These are phyloP conservation scores for Domatiomyces globalis DNA, from an alignment of 2,329 filamentous ascomycete species.

Conservation along the genomic window DNA sequence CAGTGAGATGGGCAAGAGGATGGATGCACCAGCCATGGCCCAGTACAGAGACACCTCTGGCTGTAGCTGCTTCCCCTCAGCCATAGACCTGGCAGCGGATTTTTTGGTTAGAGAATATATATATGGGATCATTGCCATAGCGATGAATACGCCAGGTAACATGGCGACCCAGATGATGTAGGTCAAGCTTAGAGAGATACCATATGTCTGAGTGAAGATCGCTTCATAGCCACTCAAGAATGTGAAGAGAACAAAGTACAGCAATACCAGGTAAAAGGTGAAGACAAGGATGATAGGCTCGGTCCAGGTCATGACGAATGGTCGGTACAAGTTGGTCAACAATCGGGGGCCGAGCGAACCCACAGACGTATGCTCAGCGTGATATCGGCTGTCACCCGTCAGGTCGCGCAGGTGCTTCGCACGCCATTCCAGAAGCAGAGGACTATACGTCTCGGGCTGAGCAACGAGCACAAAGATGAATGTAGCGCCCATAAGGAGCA, in stretches of 20 bases:
- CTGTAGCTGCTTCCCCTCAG: slow-evolving; percentile 39
- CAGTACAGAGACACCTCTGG: slow-evolving; percentile 40
- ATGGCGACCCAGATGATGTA: slow-evolving; percentile 26
- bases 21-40: slow-evolving; percentile 33
- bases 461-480: slow-evolving; percentile 28
- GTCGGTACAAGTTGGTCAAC: slow-evolving; percentile 32
- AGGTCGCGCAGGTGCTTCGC: slow-evolving; percentile 27
- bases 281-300: slow-evolving; percentile 25
- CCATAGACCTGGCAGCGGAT: too few relatives aligned
- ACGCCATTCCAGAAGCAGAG: slow-evolving; percentile 34
- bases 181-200: slow-evolving; percentile 31
- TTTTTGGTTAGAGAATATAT: too few relatives aligned
- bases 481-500: slow-evolving; percentile 25
- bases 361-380: slow-evolving; percentile 33
- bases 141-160: too few relatives aligned
- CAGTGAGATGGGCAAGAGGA: slow-evolving; percentile 36
- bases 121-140: too few relatives aligned
- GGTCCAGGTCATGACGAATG: slow-evolving; percentile 33
- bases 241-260: slow-evolving; percentile 25
- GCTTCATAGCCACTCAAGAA: slow-evolving; percentile 36
- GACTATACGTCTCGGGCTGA: slow-evolving; percentile 38
- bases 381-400: slow-evolving; percentile 34
- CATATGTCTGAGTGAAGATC: slow-evolving; percentile 38
- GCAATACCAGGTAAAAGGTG: slow-evolving; percentile 19
- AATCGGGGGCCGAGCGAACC: slow-evolving; percentile 26